Evolutionary conservation across 768 basidiomycete genomes (phyloP).

Genomic region (Auricularia sp.): DNA sequence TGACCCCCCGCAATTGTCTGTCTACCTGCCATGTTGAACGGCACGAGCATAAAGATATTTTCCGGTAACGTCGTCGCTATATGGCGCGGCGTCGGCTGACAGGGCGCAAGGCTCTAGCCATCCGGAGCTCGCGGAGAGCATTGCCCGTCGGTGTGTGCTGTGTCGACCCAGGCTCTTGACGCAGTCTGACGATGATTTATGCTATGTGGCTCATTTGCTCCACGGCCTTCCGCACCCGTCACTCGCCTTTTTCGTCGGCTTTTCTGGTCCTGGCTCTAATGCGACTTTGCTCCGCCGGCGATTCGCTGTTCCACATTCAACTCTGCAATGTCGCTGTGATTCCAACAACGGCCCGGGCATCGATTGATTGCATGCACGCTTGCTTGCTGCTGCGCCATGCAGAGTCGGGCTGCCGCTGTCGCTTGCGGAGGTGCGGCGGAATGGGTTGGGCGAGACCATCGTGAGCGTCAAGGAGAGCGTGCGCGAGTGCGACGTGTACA

Average conservation of each 20-base stretch:
- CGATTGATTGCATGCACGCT: not conserved
- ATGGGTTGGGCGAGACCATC: slow-evolving; percentile 83
- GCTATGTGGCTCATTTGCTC: not conserved
- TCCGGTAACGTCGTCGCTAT: slow-evolving; percentile 30
- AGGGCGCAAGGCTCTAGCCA: slow-evolving; percentile 72
- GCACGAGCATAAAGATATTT: slow-evolving; percentile 49
- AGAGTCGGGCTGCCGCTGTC: slow-evolving; percentile 87
- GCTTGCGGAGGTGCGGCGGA: slow-evolving; percentile 77
- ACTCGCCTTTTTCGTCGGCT: no score
- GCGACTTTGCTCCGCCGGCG: no score
- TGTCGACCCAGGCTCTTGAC: not conserved
- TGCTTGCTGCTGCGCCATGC: slow-evolving; percentile 10
- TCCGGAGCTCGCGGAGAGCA: slow-evolving; percentile 87
- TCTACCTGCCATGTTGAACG: slow-evolving; percentile 34
- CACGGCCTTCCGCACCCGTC: no score
- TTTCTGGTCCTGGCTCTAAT: no score
- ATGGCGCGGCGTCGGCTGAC: slow-evolving; percentile 1
- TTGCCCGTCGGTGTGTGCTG: slow-evolving; percentile 71
- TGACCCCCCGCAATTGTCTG: not conserved
- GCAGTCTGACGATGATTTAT: not conserved
- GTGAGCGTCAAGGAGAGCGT: slow-evolving; percentile 92
- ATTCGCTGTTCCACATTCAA: no score
- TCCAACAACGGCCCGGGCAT: not conserved
- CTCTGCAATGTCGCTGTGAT: not conserved
- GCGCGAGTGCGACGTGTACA: slow-evolving; percentile 97